Evolutionary conservation across 305 asterid species (phyloP).

Genomic region (Withania somnifera): DNA sequence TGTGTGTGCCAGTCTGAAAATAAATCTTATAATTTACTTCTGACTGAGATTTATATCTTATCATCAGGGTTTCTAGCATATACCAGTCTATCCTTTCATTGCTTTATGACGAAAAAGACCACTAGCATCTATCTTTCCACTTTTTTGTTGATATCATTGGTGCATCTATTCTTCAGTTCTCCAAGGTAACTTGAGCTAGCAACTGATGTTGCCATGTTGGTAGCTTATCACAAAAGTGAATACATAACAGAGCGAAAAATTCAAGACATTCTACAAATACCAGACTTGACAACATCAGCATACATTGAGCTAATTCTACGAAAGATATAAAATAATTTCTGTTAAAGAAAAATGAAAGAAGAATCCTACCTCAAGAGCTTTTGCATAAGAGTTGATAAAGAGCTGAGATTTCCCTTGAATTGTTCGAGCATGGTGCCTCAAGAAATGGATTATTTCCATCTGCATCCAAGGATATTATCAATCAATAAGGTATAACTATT

Average conservation of each 20-base stretch:
- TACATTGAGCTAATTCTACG: neutral
- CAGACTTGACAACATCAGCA: neutral
- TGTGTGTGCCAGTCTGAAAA: neutral
- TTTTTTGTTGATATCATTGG: neutral
- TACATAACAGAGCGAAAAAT: neutral
- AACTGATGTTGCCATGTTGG: neutral
- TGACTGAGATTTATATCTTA: neutral
- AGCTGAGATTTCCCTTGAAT: conserved; percentile 94
- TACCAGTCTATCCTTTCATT: neutral
- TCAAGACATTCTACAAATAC: neutral
- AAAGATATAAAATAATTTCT: neutral
- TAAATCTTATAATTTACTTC: neutral
- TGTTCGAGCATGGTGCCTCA: conserved; percentile 96
- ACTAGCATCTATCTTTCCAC: neutral
- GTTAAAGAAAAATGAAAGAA: neutral
- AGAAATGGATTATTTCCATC: conserved; percentile 94
- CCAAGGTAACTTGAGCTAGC: neutral
- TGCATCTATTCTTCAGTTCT: neutral
- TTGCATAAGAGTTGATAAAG: conserved; percentile 91
- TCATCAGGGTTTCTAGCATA: neutral
- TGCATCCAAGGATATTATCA: conserved; percentile 14
- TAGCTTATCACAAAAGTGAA: neutral
- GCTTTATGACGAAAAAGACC: neutral
- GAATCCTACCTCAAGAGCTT: conserved; percentile 80
- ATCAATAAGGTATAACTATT: neutral